A percentile compares a stretch with the other conserved stretches of the same genome.
These are phyloP conservation scores for Aspergillus bertholletiae DNA, from an alignment of 495 filamentous ascomycete genomes.

Conservation along the genomic window DNA sequence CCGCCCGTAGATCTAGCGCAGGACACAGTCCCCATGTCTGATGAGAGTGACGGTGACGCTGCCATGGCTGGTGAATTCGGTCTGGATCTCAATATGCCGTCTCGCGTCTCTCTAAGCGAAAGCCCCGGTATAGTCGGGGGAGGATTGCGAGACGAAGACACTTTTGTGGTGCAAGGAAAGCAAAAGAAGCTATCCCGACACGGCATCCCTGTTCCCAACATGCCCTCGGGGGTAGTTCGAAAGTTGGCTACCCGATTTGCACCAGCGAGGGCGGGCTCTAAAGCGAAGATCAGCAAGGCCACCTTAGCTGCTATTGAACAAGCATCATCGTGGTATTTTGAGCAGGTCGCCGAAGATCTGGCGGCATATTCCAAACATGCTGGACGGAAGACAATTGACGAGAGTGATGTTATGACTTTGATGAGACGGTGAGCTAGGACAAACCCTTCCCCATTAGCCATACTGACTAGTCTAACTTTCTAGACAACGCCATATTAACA, in stretches of 20 bases:
- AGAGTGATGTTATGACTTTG: constrained; percentile 74
- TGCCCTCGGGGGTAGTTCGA: constrained; percentile 68
- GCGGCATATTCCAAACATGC: constrained; percentile 77
- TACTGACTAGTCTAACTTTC: constrained; percentile 23
- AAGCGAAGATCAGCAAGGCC: constrained; percentile 65
- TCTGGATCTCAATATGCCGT: constrained; percentile 25
- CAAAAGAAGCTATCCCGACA: constrained; percentile 63
- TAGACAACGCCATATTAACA: constrained; percentile 76
- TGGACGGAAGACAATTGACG: constrained; percentile 78
- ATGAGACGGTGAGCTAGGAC: constrained; percentile 63
- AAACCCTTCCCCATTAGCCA: background rate
- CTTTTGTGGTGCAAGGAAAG: constrained; percentile 26
- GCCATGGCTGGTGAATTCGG: constrained; percentile 27
- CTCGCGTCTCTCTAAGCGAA: constrained; percentile 31
- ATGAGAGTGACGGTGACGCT: constrained; percentile 18
- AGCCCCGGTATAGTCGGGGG: constrained; percentile 39
- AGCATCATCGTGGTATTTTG: constrained; percentile 85
- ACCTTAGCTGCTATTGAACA: constrained; percentile 69
- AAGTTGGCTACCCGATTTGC: constrained; percentile 70
- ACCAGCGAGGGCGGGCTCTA: constrained; percentile 55
- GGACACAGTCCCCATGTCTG: constrained; percentile 17
- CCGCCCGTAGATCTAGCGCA: constrained; percentile 30
- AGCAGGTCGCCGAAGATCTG: constrained; percentile 77
- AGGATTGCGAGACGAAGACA: constrained; percentile 37
- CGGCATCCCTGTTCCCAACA: constrained; percentile 70